Base-by-base conservation (phyloP, 176 grass and related monocot species). In the Saccharum spontaneum region DNA sequence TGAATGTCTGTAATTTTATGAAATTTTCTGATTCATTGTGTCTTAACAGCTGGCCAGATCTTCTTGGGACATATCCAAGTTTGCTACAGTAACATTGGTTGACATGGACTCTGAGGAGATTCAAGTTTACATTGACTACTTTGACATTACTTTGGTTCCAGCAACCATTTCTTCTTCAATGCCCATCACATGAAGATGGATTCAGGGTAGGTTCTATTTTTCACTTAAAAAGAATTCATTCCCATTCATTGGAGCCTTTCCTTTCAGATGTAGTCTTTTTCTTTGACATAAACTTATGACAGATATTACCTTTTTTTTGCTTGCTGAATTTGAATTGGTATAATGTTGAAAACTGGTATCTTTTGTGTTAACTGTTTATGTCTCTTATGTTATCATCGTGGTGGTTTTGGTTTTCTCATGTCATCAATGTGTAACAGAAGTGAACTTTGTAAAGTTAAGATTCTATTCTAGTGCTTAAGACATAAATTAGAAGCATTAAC, bases 181-280 rank as follows among this genome's bases (percentile, higher is more conserved):
- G 93, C 95, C 66, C 92, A 95, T 81, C 95, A 98, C 81, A 98
- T 98, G 91, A 98, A 98, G 77, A 93, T 95, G 89, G 95, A 98
- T 87, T 95, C 95, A 24, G 91, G 93, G 95, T 93, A 87, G 45
- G 22, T 26, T 14, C 13, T 34, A 48, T 72, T 87, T 13, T 86
- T 16, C 45, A 67, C 13, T 15, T 66, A 22, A 65, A 45, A 65
- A 48, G 2, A 39, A 30, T 40, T 62, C 37, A 62, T 88, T 28
- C n/a, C 20, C 33, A 55, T 79, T 20, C 4, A 17, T 48, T 71
- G 33, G 68, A 79, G 3, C 24, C 10, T 55, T 38, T 59, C 33
- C 3, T 34, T 2, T 57, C 33, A 46, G 20, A 36, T 33, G 7
- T 37, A 71, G 50, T 71, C 46, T 50, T 67, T 36, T 34, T 28